Base-by-base conservation (phyloP, 768 basidiomycete species). In the Lactifluus hygrophoroides region DNA sequence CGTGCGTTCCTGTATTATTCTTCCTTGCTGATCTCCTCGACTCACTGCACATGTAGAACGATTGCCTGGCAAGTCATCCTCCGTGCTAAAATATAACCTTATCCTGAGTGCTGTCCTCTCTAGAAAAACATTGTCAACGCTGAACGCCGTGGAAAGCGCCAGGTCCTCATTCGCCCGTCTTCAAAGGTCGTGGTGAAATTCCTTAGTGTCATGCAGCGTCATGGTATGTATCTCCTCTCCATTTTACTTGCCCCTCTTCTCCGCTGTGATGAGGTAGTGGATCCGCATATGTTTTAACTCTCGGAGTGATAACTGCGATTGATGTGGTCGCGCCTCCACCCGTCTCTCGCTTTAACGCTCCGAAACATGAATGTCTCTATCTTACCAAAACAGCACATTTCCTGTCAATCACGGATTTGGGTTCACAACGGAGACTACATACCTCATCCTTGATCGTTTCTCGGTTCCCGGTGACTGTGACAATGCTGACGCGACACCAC, bases 71-170 rank as follows among this genome's bases (percentile, higher is more conserved):
- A 66, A 69, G 74, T 69, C 57, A 21, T 25, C 3, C 23, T 17
- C 16, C 10, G 6, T 40, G 30, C 23, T 17, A 9, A 5, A 14
- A 37, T 25, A 3, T 50, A 30, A 13, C 19, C n/a, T 47, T 43
- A 27, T 25, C 43, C 62, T 57, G 48, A 51, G 58, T 34, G 46
- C 30, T 16, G 59, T 25, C 62, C n/a, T 44, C 16, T 55, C 17
- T 72, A 88, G 84, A 97, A 95, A 85, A 95, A 90, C 84, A 96
- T 97, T 66, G 92, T 96, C 85, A 99, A 99, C 67, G 96, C 96
- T 70, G 96, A 98, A 80, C 92, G 93, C 72, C 90, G 94, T 70
- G 96, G 96, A 70, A 99, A 99, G 81, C 92, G 96, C 69, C 96
- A 99, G 78, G 96, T 99, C 62, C 87, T 99, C 68, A 84, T 99